Conservation (phyloP, 2,329 filamentous ascomycete genomes). For the Pyrenochaeta sp. region DNA sequence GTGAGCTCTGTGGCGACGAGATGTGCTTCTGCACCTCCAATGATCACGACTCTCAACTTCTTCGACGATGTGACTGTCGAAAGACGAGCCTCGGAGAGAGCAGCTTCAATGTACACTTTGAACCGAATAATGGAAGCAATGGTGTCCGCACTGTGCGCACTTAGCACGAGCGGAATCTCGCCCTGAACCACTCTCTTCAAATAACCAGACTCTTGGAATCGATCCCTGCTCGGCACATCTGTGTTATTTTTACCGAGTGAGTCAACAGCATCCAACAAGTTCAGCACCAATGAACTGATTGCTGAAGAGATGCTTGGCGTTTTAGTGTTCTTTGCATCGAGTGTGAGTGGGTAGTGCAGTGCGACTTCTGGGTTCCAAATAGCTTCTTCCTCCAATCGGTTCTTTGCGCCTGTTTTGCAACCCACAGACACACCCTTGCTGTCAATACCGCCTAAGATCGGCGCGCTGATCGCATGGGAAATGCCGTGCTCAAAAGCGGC, state of each 20-base stretch:
- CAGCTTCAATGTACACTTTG: conserved; percentile 64
- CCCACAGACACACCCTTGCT: conserved; percentile 50
- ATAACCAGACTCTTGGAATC: conserved; percentile 54
- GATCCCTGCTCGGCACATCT: conserved; percentile 22
- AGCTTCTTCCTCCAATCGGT: conserved; percentile 42
- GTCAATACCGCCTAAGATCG: conserved; percentile 37
- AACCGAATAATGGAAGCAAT: conserved; percentile 68
- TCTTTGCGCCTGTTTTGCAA: conserved; percentile 46
- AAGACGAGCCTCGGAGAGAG: neutral
- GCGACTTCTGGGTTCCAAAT: conserved; percentile 51
- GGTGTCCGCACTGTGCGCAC: conserved; percentile 69
- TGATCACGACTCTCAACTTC: conserved; percentile 62
- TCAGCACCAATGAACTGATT: conserved; percentile 61
- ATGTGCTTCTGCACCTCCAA: conserved; percentile 71
- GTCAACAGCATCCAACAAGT: conserved; percentile 62
- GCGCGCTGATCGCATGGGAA: conserved; percentile 50
- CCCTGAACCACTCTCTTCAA: conserved; percentile 65
- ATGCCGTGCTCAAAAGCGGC: conserved; percentile 51
- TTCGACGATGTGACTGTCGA: conserved; percentile 32
- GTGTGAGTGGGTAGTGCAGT: conserved; percentile 62
- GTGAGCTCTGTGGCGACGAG: conserved; percentile 68
- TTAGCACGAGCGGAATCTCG: conserved; percentile 64
- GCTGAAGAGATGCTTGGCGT: conserved; percentile 57
- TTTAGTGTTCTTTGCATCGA: conserved; percentile 55
- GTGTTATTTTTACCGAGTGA: conserved; percentile 40